Conservation (phyloP, 2,329 filamentous ascomycete species). For the Penicillium expansum region DNA sequence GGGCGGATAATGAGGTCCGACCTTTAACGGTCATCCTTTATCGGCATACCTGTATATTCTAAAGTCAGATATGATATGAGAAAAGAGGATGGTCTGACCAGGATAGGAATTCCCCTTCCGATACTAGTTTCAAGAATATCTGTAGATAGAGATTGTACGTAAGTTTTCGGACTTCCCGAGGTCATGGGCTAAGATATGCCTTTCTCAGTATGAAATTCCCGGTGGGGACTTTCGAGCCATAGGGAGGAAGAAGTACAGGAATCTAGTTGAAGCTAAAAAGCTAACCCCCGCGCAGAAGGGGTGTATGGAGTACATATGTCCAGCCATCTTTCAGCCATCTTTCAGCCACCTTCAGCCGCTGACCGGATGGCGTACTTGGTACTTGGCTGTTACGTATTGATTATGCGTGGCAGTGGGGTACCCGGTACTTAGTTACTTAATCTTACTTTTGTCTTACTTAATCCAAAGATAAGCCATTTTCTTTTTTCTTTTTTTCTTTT, state of each 20-base stretch:
- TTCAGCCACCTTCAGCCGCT: constrained; percentile 5
- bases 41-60: background rate
- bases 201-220: constrained; percentile 1
- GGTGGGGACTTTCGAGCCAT: background rate
- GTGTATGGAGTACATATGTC: too few species aligned
- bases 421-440: background rate
- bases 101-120: constrained; percentile 4
- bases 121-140: background rate
- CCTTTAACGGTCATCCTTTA: background rate
- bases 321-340: background rate
- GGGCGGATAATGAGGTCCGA: constrained; percentile 9
- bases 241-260: background rate
- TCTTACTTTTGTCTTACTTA: background rate
- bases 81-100: background rate
- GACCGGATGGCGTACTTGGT: background rate
- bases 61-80: background rate
- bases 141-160: background rate
- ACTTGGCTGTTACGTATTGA: constrained; percentile 1
- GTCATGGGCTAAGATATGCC: background rate
- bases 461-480: background rate
- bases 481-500: background rate
- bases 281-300: background rate
- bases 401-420: background rate
- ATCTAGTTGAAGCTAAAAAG: background rate
- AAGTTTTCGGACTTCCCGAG: background rate